These are phyloP conservation scores for Mallotus japonicus DNA, from an alignment of 441 rosid genomes.

Conservation along the genomic window DNA sequence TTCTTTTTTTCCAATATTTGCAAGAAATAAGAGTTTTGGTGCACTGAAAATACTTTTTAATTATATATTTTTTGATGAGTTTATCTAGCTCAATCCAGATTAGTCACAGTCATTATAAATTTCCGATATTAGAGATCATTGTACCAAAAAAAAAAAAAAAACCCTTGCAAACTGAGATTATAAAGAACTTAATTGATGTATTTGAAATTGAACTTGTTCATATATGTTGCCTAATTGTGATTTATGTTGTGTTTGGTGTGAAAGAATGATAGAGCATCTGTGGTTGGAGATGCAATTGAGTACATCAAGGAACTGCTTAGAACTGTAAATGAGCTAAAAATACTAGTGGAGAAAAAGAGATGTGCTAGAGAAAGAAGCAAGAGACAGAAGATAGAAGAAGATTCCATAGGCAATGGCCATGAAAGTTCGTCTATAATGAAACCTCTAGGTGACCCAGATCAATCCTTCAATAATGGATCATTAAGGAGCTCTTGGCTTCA, in stretches of 20 bases:
- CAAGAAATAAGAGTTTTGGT: no score
- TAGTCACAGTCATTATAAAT: no score
- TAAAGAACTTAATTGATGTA: not conserved
- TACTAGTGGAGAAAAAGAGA: slow-evolving; percentile 71
- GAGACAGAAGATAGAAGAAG: slow-evolving; percentile 52
- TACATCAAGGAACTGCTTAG: slow-evolving; percentile 75
- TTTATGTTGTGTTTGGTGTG: slow-evolving; percentile 1
- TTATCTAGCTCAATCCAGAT: no score
- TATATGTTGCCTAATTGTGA: not conserved
- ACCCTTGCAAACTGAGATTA: no score
- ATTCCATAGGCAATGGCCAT: slow-evolving; percentile 36
- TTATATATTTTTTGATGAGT: no score
- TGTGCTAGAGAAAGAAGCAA: slow-evolving; percentile 55
- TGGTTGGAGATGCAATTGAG: slow-evolving; percentile 72
- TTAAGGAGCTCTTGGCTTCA: slow-evolving; percentile 83
- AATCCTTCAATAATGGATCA: slow-evolving; percentile 48
- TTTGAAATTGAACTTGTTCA: not conserved
- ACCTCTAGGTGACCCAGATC: slow-evolving; percentile 40
- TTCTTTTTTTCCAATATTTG: no score
- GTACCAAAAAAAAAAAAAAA: no score
- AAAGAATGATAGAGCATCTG: slow-evolving; percentile 77
- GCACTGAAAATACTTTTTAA: no score
- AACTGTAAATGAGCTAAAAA: slow-evolving; percentile 70
- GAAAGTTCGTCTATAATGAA: slow-evolving; percentile 39
- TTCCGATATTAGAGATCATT: no score